phyloP scores from a whole-genome alignment of 2,329 filamentous ascomycete species.

The Colletotrichum musicola region DNA sequence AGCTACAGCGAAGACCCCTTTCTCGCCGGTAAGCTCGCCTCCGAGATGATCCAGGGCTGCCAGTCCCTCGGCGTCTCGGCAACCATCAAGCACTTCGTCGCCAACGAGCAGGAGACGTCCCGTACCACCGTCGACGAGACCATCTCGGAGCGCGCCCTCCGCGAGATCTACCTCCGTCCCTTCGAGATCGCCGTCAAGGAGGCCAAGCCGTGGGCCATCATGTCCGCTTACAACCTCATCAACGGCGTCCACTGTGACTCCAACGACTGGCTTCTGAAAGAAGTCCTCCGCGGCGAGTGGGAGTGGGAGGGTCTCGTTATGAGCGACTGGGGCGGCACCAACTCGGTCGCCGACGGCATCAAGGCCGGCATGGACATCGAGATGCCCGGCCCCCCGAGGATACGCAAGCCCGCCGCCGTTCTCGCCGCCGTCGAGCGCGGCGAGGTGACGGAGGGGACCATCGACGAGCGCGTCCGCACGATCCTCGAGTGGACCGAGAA shows the following conservation, averaged over 20 bases:
- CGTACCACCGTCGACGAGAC: constrained; percentile 54
- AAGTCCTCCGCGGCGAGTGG: constrained; percentile 80
- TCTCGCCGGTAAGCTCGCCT: constrained; percentile 74
- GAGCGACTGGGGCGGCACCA: constrained; percentile 78
- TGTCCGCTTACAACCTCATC: constrained; percentile 51
- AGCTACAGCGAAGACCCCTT: constrained; percentile 74
- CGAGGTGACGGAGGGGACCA: constrained; percentile 40
- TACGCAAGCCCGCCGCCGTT: constrained; percentile 43
- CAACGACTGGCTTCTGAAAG: constrained; percentile 66
- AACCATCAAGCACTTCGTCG: constrained; percentile 63
- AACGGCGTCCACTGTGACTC: constrained; percentile 63
- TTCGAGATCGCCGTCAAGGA: constrained; percentile 46
- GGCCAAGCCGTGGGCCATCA: constrained; percentile 45
- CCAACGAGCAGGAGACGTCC: constrained; percentile 48
- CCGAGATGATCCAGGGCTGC: constrained; percentile 76
- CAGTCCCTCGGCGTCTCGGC: constrained; percentile 77
- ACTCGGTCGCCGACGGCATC: constrained; percentile 78
- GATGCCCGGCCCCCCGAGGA: constrained; percentile 63
- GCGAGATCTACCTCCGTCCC: constrained; percentile 48
- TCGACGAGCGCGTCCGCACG: constrained; percentile 48
- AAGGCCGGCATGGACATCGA: constrained; percentile 80
- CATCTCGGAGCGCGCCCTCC: constrained; percentile 46
- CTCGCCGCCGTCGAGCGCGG: constrained; percentile 43
- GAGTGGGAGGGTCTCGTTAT: constrained; percentile 84
- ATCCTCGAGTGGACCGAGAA: constrained; percentile 46